These are phyloP conservation scores for Spergularia bocconei DNA, from an alignment of 148 eudicot species.

Conservation along the genomic window DNA sequence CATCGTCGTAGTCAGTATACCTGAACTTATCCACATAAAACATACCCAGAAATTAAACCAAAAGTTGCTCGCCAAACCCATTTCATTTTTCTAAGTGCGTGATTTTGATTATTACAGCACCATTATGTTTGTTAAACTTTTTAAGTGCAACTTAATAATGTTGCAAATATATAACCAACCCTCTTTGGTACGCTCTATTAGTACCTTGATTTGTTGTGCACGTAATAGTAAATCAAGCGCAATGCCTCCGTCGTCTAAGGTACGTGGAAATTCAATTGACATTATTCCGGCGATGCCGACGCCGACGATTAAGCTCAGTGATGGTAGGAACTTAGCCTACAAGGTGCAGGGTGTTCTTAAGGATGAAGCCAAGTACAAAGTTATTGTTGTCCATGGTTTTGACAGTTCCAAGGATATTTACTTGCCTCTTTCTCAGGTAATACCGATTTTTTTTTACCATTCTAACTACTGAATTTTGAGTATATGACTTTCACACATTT, in stretches of 20 bases:
- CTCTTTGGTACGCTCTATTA: not conserved
- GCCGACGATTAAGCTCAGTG: conserved; percentile 57
- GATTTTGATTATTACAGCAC: no score
- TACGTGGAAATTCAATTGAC: not conserved
- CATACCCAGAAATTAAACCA: not conserved
- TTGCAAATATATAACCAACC: not conserved
- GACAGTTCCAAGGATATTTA: conserved; percentile 19
- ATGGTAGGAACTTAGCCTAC: conserved; percentile 77
- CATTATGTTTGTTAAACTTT: not conserved
- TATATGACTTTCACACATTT: no score
- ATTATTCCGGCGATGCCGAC: conserved; percentile 34
- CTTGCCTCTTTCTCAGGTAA: conserved; percentile 17
- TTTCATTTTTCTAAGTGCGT: not conserved
- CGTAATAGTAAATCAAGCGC: not conserved
- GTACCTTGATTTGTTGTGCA: not conserved
- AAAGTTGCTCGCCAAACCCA: conserved; percentile 1
- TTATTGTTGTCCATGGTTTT: conserved; percentile 59
- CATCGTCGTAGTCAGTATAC: not conserved
- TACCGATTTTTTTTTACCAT: no score
- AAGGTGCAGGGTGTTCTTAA: conserved; percentile 63
- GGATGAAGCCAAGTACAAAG: conserved; percentile 55
- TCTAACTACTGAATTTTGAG: no score
- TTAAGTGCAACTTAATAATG: not conserved
- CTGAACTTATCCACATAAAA: not conserved
- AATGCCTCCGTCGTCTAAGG: conserved; percentile 11